These are phyloP conservation scores for Trypanosoma scelopori DNA, from an alignment of 208 protist species.

Conservation along the genomic window DNA sequence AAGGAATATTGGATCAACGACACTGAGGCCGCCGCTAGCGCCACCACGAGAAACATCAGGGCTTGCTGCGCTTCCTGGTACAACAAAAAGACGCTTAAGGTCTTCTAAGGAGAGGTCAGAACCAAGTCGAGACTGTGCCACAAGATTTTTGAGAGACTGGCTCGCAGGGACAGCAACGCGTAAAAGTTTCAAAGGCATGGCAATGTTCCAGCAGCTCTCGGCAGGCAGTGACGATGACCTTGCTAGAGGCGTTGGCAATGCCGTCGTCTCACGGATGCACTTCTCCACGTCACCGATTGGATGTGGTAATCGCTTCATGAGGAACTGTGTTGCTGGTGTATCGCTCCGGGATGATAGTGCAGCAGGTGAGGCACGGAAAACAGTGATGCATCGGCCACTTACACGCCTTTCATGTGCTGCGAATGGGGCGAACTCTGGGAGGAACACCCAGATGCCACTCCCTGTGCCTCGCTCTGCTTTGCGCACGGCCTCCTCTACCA, in stretches of 20 bases:
- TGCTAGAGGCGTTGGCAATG: neutral
- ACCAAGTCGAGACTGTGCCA: constrained; percentile 54
- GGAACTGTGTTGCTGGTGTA: constrained; percentile 4
- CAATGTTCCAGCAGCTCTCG: neutral
- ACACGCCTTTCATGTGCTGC: neutral
- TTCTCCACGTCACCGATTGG: constrained; percentile 27
- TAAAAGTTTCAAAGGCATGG: constrained; percentile 46
- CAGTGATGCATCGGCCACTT: constrained; percentile 17
- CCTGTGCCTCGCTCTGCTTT: neutral
- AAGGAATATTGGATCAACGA: constrained; percentile 21
- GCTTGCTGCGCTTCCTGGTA: constrained; percentile 4
- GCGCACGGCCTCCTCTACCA: constrained; percentile 22
- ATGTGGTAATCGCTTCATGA: constrained; percentile 18
- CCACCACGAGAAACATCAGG: constrained; percentile 1
- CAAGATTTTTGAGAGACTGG: constrained; percentile 65
- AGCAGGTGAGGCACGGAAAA: constrained; percentile 17
- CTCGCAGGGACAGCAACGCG: constrained; percentile 39
- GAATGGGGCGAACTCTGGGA: constrained; percentile 12
- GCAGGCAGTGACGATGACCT: neutral
- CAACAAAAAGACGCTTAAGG: constrained; percentile 59
- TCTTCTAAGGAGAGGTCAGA: constrained; percentile 48
- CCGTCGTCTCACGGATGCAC: constrained; percentile 8
- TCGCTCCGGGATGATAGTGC: neutral
- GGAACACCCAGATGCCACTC: constrained; percentile 29
- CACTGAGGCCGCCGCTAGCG: neutral